Conservation (phyloP, 306 rosid genomes). For the Inga oerstediana region DNA sequence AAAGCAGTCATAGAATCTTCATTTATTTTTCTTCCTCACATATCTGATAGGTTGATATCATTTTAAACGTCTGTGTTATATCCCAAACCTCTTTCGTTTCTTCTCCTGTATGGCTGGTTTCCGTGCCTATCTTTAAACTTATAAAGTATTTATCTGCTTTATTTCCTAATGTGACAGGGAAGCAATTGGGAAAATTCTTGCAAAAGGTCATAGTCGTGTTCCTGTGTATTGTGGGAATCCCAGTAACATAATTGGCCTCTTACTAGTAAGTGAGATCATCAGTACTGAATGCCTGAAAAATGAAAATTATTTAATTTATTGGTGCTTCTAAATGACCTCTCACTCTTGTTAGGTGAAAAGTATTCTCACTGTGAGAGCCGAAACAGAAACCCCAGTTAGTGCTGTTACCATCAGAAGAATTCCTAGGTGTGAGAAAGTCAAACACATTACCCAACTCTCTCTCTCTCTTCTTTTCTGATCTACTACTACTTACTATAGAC, state of each 20-base stretch:
- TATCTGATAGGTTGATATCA: not conserved
- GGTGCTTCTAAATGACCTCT: slow-evolving; percentile 14
- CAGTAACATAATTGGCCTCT: slow-evolving; percentile 84
- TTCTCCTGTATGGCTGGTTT: not conserved
- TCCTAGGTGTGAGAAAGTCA: slow-evolving; percentile 69
- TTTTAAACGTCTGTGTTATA: not conserved
- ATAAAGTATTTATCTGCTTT: slow-evolving; percentile 22
- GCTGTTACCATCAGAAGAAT: slow-evolving; percentile 69
- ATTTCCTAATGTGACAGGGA: slow-evolving; percentile 58
- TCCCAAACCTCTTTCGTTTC: not conserved
- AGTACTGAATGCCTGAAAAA: not conserved
- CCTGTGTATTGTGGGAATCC: slow-evolving; percentile 91
- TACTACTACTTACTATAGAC: slow-evolving; percentile 2
- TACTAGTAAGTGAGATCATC: slow-evolving; percentile 62
- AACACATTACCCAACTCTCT: slow-evolving; percentile 1
- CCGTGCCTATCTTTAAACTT: slow-evolving; percentile 8
- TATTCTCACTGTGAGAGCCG: slow-evolving; percentile 93
- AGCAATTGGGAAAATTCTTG: slow-evolving; percentile 94
- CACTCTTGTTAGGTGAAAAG: slow-evolving; percentile 71
- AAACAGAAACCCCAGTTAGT: slow-evolving; percentile 84
- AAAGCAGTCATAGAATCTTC: not conserved
- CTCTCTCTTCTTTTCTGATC: not conserved
- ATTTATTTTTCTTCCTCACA: not conserved
- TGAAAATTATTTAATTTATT: not conserved
- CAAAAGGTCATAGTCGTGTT: slow-evolving; percentile 95